phyloP scores from a whole-genome alignment of 306 rosid species.

The Delonix regia region DNA sequence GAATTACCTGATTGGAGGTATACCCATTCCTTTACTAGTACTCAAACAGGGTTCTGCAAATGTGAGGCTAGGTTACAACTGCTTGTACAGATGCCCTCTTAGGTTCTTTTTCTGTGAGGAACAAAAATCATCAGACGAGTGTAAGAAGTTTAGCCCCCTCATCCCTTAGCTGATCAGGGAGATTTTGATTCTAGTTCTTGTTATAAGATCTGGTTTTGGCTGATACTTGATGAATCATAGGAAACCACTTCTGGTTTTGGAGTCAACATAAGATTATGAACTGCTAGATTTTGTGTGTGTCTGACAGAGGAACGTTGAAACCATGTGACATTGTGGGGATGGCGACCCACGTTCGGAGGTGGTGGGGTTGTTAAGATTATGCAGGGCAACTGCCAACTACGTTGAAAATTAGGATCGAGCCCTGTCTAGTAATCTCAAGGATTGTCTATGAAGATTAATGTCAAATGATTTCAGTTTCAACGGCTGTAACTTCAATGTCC shows the following conservation, averaged over 20 bases:
- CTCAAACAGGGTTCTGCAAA: conserved; percentile 69
- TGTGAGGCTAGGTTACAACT: conserved; percentile 65
- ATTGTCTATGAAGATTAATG: no score
- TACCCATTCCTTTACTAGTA: conserved; percentile 58
- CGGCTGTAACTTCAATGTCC: no score
- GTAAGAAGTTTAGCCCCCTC: conserved; percentile 50
- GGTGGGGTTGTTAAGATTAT: no score
- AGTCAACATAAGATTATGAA: no score
- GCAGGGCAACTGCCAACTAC: no score
- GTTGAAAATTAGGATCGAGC: no score
- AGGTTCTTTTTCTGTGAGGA: conserved; percentile 74
- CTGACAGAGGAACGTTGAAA: background rate
- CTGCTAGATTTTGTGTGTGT: background rate
- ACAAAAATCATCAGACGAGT: conserved; percentile 55
- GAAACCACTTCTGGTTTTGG: no score
- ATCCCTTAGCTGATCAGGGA: conserved; percentile 46
- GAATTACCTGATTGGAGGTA: conserved; percentile 70
- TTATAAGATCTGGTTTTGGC: no score
- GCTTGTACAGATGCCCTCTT: conserved; percentile 73
- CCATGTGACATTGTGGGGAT: background rate
- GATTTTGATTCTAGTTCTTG: background rate
- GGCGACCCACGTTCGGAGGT: background rate
- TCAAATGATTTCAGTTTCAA: no score
- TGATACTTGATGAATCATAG: no score
- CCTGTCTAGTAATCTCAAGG: no score